phyloP scores from a whole-genome alignment of 805 yeast genomes.

The Candida taoyuanica region DNA sequence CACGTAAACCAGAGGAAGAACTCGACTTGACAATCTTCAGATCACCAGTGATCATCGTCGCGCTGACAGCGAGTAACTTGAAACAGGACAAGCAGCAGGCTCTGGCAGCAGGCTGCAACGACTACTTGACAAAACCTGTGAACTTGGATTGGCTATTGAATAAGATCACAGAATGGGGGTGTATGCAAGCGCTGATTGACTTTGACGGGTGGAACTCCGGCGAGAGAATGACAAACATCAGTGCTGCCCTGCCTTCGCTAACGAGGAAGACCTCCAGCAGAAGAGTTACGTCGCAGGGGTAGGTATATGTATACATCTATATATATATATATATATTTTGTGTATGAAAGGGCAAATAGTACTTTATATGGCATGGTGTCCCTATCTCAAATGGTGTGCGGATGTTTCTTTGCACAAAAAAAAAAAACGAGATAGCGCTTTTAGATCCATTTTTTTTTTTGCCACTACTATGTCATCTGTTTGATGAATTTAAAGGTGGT shows the following conservation, averaged over 20 bases:
- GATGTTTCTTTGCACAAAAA: too few relatives aligned
- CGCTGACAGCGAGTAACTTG: slow-evolving; percentile 88
- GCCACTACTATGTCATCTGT: too few relatives aligned
- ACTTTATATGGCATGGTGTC: too few relatives aligned
- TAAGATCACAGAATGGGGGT: slow-evolving; percentile 96
- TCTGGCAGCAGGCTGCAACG: slow-evolving; percentile 95
- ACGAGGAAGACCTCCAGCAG: slow-evolving; percentile 18
- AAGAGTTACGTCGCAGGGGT: slow-evolving; percentile 1
- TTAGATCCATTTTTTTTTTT: too few relatives aligned
- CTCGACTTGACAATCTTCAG: slow-evolving; percentile 63
- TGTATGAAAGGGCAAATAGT: too few relatives aligned
- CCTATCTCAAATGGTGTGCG: too few relatives aligned
- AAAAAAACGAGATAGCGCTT: too few relatives aligned
- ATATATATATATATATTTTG: not conserved
- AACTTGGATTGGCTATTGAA: slow-evolving; percentile 90
- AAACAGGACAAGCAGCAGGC: slow-evolving; percentile 86
- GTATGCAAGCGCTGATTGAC: slow-evolving; percentile 96
- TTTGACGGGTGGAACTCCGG: slow-evolving; percentile 84
- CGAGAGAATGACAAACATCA: slow-evolving; percentile 36
- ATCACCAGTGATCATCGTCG: slow-evolving; percentile 97
- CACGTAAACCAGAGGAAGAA: slow-evolving; percentile 41
- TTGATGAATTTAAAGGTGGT: not conserved
- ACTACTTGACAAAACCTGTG: slow-evolving; percentile 93
- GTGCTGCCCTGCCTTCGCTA: slow-evolving; percentile 26
- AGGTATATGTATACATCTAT: not conserved